Percentiles rank a stretch among this genome's conserved stretches.
Conservation (phyloP, 306 rosid genomes). For the Comarum palustre region DNA sequence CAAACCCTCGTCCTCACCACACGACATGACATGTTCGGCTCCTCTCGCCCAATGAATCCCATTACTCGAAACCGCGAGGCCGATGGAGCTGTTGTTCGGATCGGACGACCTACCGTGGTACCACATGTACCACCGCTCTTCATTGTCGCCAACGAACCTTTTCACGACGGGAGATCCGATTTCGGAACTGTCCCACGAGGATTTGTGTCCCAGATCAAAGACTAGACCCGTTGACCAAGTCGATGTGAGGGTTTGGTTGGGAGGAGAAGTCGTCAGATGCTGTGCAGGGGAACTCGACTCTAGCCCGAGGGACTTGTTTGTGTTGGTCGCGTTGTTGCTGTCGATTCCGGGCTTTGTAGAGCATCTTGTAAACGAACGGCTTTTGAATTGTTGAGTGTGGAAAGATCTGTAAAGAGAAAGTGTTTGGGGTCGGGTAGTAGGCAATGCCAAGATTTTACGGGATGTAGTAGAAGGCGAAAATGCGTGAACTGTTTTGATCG, state of each 20-base stretch:
- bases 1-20: conserved; percentile 52
- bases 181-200: conserved; percentile 65
- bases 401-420: conserved; percentile 4
- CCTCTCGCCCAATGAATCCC: conserved; percentile 76
- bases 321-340: conserved; percentile 23
- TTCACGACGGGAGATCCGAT: conserved; percentile 72
- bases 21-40: conserved; percentile 25
- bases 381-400: background rate
- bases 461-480: background rate
- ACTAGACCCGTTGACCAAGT: conserved; percentile 50
- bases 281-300: conserved; percentile 19
- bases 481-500: conserved; percentile 1
- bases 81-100: conserved; percentile 28
- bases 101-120: conserved; percentile 46
- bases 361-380: conserved; percentile 13
- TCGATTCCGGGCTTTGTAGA: conserved; percentile 22
- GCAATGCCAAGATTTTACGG: conserved; percentile 9
- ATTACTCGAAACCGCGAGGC: conserved; percentile 74
- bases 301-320: conserved; percentile 18
- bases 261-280: conserved; percentile 2
- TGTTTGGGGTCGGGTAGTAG: conserved; percentile 2
- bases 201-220: conserved; percentile 49
- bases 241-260: conserved; percentile 22
- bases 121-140: conserved; percentile 88
- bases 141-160: conserved; percentile 67